These are phyloP conservation scores for Hylodesmum podocarpum DNA, from an alignment of 306 rosid species.

Conservation along the genomic window DNA sequence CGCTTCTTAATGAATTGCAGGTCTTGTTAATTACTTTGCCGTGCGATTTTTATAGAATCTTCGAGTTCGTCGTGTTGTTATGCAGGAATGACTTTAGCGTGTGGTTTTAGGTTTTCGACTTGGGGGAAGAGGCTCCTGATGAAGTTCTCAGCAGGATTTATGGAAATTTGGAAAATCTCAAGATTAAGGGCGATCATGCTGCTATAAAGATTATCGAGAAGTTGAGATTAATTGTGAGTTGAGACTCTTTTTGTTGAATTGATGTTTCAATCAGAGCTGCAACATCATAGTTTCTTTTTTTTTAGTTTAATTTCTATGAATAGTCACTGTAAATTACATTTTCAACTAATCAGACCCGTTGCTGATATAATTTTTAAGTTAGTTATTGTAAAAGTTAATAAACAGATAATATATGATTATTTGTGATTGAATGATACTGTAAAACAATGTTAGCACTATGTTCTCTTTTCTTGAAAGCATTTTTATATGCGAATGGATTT, in stretches of 20 bases:
- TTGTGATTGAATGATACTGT: too few species aligned
- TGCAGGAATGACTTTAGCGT: conserved; percentile 17
- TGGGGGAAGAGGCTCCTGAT: conserved; percentile 84
- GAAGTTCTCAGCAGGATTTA: conserved; percentile 59
- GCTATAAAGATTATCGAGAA: conserved; percentile 54
- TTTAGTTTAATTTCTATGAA: too few species aligned
- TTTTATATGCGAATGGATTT: conserved; percentile 15
- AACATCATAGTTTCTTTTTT: not conserved
- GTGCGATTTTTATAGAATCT: not conserved
- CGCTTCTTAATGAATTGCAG: conserved; percentile 68
- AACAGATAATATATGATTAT: too few species aligned
- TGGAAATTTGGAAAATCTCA: conserved; percentile 62
- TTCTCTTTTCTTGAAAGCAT: not conserved
- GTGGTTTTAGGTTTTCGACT: conserved; percentile 74
- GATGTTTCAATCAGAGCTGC: not conserved
- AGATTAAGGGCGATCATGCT: conserved; percentile 52
- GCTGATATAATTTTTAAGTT: too few species aligned
- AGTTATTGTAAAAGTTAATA: too few species aligned
- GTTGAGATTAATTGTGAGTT: conserved; percentile 81
- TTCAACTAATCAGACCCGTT: too few species aligned
- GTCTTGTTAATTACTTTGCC: conserved; percentile 26
- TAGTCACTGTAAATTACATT: too few species aligned
- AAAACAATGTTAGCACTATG: too few species aligned
- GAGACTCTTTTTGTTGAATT: not conserved
- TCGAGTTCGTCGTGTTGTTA: not conserved